phyloP scores from a whole-genome alignment of 2,329 filamentous ascomycete genomes.

The Teratosphaeria gauchensis region DNA sequence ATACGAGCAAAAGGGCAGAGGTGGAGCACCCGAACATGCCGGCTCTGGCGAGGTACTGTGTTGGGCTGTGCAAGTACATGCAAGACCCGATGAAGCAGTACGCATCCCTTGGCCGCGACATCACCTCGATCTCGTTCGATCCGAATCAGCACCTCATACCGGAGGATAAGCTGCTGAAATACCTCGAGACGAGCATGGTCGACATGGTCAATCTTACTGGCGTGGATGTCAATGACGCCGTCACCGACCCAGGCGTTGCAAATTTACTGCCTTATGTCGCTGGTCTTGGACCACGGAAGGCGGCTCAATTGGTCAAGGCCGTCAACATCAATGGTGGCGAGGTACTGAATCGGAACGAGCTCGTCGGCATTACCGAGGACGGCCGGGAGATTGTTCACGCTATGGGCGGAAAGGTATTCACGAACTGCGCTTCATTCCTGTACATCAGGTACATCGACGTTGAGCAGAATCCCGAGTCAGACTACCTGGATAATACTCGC shows the following conservation, averaged over 20 bases:
- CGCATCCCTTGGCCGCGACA: slow-evolving; percentile 79
- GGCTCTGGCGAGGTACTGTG: slow-evolving; percentile 76
- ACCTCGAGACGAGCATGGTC: slow-evolving; percentile 92
- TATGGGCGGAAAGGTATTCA: slow-evolving; percentile 84
- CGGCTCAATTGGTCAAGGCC: slow-evolving; percentile 72
- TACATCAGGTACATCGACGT: slow-evolving; percentile 81
- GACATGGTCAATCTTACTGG: slow-evolving; percentile 97
- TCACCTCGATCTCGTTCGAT: slow-evolving; percentile 79
- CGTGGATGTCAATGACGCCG: slow-evolving; percentile 88
- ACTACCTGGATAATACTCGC: slow-evolving; percentile 92
- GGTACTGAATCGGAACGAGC: slow-evolving; percentile 73
- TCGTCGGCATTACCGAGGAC: slow-evolving; percentile 72
- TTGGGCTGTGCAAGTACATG: slow-evolving; percentile 80
- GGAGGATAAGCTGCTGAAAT: slow-evolving; percentile 74
- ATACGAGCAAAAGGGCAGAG: slow-evolving; percentile 71
- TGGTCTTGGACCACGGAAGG: slow-evolving; percentile 86
- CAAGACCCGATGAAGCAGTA: slow-evolving; percentile 97
- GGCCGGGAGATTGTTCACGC: slow-evolving; percentile 43
- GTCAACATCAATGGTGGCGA: slow-evolving; percentile 85
- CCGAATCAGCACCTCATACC: slow-evolving; percentile 81
- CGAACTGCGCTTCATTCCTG: slow-evolving; percentile 93
- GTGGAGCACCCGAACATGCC: slow-evolving; percentile 72
- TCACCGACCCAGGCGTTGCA: slow-evolving; percentile 69
- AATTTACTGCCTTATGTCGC: slow-evolving; percentile 85
- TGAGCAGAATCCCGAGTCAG: slow-evolving; percentile 57